These are phyloP conservation scores for Sporisorium iseilematis-ciliati DNA, from an alignment of 1,284 basidiomycete species.

Conservation along the genomic window DNA sequence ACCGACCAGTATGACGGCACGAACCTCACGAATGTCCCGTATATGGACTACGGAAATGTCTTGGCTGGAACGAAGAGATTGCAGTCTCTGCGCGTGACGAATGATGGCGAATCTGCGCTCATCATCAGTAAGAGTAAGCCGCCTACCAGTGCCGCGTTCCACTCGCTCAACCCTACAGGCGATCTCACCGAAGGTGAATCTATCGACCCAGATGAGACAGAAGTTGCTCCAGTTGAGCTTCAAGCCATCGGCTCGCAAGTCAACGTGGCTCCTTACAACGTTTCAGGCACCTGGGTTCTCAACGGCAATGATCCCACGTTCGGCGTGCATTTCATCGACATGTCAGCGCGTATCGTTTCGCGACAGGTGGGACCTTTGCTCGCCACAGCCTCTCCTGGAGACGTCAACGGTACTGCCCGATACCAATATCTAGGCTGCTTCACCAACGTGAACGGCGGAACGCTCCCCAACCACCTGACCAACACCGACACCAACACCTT, in stretches of 20 bases:
- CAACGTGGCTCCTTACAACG: slow-evolving; percentile 16
- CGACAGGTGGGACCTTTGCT: slow-evolving; percentile 18
- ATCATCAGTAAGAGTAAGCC: slow-evolving; percentile 33
- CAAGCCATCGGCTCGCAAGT: neutral
- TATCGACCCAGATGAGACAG: slow-evolving; percentile 9
- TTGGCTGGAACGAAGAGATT: neutral
- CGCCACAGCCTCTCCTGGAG: slow-evolving; percentile 1
- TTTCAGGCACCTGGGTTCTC: slow-evolving; percentile 18
- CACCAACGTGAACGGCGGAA: slow-evolving; percentile 1
- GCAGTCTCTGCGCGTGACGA: slow-evolving; percentile 18
- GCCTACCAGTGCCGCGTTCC: slow-evolving; percentile 4
- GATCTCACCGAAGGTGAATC: slow-evolving; percentile 26
- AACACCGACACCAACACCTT: neutral
- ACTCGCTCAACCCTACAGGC: slow-evolving; percentile 12
- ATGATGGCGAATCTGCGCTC: slow-evolving; percentile 19
- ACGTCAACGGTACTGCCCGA: slow-evolving; percentile 17
- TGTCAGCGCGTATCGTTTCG: slow-evolving; percentile 21
- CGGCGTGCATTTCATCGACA: slow-evolving; percentile 27
- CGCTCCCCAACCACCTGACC: slow-evolving; percentile 8
- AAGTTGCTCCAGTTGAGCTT: slow-evolving; percentile 9
- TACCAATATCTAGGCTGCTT: slow-evolving; percentile 27
- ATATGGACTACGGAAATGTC: slow-evolving; percentile 29
- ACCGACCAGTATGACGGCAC: slow-evolving; percentile 23
- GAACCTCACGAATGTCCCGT: neutral
- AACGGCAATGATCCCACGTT: slow-evolving; percentile 38